Evolutionary conservation across 371 early-diverging fungal genomes (phyloP).

Genomic region (Mortierella sp.): DNA sequence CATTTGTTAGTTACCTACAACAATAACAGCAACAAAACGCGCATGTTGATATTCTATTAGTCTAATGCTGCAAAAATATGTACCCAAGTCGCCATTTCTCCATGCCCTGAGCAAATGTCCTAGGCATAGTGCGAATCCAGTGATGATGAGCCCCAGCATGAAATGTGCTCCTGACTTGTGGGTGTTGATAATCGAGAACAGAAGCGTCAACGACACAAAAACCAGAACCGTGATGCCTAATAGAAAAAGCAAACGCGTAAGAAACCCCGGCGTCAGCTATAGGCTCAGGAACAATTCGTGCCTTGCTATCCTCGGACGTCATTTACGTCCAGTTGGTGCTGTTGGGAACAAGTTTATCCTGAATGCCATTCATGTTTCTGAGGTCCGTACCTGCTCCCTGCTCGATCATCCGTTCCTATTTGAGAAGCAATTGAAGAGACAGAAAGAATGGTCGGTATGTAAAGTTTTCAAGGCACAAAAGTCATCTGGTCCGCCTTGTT

Average conservation of each 20-base stretch:
- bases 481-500: neutral
- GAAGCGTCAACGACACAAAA: constrained; percentile 44
- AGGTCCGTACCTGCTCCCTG: constrained; percentile 52
- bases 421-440: neutral
- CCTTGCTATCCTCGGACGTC: neutral
- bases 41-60: neutral
- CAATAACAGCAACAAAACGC: neutral
- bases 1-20: neutral
- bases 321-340: too few species aligned
- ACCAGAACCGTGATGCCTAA: constrained; percentile 46
- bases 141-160: constrained; percentile 52
- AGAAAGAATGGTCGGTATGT: constrained; percentile 5
- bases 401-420: constrained; percentile 51
- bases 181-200: constrained; percentile 56
- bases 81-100: constrained; percentile 57
- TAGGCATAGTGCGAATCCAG: constrained; percentile 54
- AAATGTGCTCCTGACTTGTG: constrained; percentile 58
- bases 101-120: constrained; percentile 54
- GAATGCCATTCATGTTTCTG: neutral
- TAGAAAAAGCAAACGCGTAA: neutral
- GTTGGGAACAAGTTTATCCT: neutral
- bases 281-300: neutral
- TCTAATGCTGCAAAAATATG: neutral
- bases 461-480: neutral
- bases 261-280: neutral